These are phyloP conservation scores for Didymella segeticola DNA, from an alignment of 2,329 filamentous ascomycete genomes.

Conservation along the genomic window DNA sequence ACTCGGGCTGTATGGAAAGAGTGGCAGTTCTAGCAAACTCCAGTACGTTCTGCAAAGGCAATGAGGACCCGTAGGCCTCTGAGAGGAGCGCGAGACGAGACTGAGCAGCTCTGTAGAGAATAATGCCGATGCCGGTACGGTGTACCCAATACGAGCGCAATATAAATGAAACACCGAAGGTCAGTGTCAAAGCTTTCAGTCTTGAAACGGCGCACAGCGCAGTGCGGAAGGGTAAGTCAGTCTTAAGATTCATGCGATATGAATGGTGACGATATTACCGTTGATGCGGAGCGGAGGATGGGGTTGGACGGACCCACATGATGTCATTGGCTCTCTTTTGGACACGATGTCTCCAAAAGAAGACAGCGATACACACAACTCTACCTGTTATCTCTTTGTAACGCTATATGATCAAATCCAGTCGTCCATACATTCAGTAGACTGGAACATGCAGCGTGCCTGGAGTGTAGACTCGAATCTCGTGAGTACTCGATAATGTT, in stretches of 20 bases:
- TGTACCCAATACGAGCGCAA: neutral
- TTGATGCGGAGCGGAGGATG: neutral
- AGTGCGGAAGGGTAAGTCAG: neutral
- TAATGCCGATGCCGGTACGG: neutral
- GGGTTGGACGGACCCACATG: neutral
- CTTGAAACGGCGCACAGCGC: neutral
- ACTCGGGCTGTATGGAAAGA: neutral
- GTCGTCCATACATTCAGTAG: too few relatives aligned
- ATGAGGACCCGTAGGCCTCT: neutral
- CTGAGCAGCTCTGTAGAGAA: neutral
- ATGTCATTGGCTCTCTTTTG: neutral
- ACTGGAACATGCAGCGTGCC: too few relatives aligned
- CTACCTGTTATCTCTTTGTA: neutral
- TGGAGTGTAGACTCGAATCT: too few relatives aligned
- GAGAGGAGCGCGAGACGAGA: neutral
- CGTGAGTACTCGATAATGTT: too few relatives aligned
- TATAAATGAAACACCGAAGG: slow-evolving; percentile 8
- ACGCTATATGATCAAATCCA: too few relatives aligned
- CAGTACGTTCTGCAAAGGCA: neutral
- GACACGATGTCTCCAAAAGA: too few relatives aligned
- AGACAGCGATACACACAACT: too few relatives aligned
- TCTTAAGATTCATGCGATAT: neutral
- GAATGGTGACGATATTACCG: neutral
- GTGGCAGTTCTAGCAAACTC: neutral
- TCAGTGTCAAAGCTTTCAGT: neutral